Percentiles rank a stretch among this genome's conserved stretches.
These are phyloP conservation scores for Annulohypoxylon truncatum DNA, from an alignment of 2,329 filamentous ascomycete genomes.

Conservation along the genomic window DNA sequence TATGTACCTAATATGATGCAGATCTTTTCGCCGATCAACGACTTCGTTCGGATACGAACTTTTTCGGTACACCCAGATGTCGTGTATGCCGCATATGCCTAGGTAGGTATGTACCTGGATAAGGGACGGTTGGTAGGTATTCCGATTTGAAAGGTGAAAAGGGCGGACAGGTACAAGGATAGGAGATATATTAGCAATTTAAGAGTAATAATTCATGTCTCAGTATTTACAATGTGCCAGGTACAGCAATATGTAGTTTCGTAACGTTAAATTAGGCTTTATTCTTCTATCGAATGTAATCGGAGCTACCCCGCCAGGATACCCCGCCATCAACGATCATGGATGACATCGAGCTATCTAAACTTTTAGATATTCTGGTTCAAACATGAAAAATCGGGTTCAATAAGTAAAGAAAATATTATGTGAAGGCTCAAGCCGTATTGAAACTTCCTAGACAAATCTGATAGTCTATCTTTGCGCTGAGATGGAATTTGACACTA, in stretches of 20 bases:
- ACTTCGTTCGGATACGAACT: neutral
- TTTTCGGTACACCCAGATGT: neutral
- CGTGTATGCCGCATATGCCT: neutral
- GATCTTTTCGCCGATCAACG: neutral
- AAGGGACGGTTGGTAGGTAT: too few species aligned
- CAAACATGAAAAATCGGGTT: neutral
- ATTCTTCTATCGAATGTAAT: neutral
- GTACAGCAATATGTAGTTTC: neutral
- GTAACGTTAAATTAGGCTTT: neutral
- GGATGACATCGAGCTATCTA: neutral
- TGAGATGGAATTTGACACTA: constrained; percentile 78
- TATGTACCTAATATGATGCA: too few species aligned
- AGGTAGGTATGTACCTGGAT: neutral
- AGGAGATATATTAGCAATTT: too few species aligned
- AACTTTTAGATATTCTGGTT: neutral
- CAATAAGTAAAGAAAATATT: neutral
- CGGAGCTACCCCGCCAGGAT: constrained; percentile 38
- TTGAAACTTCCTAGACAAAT: neutral
- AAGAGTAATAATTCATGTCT: neutral
- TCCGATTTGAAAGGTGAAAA: too few species aligned
- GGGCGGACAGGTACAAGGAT: too few species aligned
- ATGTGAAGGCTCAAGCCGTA: neutral
- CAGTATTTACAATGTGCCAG: neutral
- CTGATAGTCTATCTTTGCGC: neutral
- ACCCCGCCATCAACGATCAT: constrained; percentile 22